Percentiles rank a stretch among this genome's conserved stretches.
Conservation (phyloP, 306 rosid species). For the Castanospermum australe region DNA sequence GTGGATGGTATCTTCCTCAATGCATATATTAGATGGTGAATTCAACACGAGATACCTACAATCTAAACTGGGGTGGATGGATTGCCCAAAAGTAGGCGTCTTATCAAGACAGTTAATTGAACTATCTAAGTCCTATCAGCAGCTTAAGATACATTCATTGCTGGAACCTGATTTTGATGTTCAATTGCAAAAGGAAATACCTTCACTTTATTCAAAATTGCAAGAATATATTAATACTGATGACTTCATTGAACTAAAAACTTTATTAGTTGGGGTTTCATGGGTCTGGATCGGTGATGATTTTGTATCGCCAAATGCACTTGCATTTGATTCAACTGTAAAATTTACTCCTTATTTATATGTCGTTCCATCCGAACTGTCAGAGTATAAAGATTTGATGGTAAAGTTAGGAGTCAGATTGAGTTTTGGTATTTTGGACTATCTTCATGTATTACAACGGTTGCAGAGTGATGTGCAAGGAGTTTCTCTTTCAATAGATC, state of each 20-base stretch:
- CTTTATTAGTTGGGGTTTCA: constrained; percentile 63
- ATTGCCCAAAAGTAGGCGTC: constrained; percentile 50
- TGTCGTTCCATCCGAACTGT: constrained; percentile 92
- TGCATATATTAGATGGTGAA: constrained; percentile 80
- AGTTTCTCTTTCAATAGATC: constrained; percentile 73
- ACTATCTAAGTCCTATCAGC: constrained; percentile 63
- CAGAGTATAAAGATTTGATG: constrained; percentile 79
- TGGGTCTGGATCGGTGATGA: constrained; percentile 99
- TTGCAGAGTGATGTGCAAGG: constrained; percentile 73
- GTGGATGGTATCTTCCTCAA: constrained; percentile 87
- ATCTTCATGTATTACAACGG: constrained; percentile 68
- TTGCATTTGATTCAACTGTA: constrained; percentile 98
- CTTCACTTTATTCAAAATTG: constrained; percentile 68
- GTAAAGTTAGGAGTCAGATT: constrained; percentile 72
- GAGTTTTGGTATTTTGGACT: constrained; percentile 76
- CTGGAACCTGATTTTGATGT: constrained; percentile 59
- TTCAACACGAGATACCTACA: constrained; percentile 57
- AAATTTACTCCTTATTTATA: constrained; percentile 90
- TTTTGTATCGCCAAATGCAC: constrained; percentile 77
- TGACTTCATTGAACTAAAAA: constrained; percentile 49
- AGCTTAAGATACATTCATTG: constrained; percentile 57
- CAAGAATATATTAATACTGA: constrained; percentile 59
- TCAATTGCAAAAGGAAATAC: constrained; percentile 65
- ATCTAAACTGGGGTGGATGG: constrained; percentile 82
- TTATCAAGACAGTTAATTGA: constrained; percentile 70